phyloP scores from a whole-genome alignment of 2,329 filamentous ascomycete genomes.

The Cryphonectria japonica region DNA sequence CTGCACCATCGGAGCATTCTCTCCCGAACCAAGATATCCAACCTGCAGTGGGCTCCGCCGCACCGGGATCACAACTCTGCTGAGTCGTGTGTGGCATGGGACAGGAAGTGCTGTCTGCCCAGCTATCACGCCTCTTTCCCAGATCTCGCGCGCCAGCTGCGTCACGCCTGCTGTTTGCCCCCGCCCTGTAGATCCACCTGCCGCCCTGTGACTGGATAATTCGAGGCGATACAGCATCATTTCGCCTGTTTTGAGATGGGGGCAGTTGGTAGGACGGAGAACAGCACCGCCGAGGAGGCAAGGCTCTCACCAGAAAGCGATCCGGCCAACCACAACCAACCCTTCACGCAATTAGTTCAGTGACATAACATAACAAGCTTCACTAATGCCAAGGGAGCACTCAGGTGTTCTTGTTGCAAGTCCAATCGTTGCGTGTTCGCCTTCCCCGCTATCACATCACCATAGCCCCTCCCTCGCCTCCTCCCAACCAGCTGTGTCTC shows the following conservation, averaged over 20 bases:
- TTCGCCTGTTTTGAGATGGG: background rate
- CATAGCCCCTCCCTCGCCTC: background rate
- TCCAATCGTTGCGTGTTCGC: background rate
- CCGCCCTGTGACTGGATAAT: conserved; percentile 5
- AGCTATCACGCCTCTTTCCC: background rate
- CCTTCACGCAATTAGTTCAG: background rate
- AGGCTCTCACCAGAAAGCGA: conserved; percentile 3
- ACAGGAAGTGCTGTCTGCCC: background rate
- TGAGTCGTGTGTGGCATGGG: background rate
- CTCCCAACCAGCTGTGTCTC: background rate
- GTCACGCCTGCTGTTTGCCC: conserved; percentile 21
- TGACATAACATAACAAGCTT: background rate
- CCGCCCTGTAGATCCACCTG: conserved; percentile 16
- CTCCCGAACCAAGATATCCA: conserved; percentile 10
- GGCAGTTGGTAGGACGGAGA: background rate
- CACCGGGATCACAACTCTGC: background rate
- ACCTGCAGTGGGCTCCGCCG: background rate
- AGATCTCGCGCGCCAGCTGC: conserved; percentile 19
- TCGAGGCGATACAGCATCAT: conserved; percentile 4
- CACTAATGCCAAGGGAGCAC: background rate
- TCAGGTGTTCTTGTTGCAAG: conserved; percentile 1
- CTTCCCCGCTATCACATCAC: background rate
- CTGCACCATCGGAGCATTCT: background rate
- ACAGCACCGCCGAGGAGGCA: background rate
- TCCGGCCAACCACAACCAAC: background rate